Conservation (phyloP, 805 yeast species). For the Vanderwaltozyma polyspora region DNA sequence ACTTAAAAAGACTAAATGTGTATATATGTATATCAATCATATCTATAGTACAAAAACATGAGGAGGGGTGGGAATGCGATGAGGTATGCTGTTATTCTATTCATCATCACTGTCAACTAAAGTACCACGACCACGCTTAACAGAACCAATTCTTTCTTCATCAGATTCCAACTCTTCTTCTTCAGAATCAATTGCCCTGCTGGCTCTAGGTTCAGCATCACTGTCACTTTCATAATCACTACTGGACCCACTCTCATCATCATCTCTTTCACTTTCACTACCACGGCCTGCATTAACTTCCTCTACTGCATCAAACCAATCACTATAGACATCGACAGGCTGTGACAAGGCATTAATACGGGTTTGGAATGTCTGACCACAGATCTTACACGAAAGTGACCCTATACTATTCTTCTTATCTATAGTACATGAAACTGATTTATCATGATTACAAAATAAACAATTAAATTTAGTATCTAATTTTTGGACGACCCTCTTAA, state of each 20-base stretch:
- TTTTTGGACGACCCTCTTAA: conserved; percentile 62
- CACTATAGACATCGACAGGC: conserved; percentile 90
- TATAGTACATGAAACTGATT: conserved; percentile 74
- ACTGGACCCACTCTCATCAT: conserved; percentile 20
- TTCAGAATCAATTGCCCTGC: conserved; percentile 1
- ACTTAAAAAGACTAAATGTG: too few relatives aligned
- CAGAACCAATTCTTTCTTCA: conserved; percentile 10
- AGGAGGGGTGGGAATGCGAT: too few relatives aligned
- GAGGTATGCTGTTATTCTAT: too few relatives aligned
- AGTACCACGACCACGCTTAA: conserved; percentile 12
- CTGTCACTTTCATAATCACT: conserved; percentile 30
- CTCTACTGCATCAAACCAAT: conserved; percentile 96
- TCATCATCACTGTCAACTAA: conserved; percentile 18
- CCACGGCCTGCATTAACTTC: conserved; percentile 37
- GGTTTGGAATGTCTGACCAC: conserved; percentile 89
- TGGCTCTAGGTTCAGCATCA: conserved; percentile 17
- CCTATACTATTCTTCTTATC: conserved; percentile 85
- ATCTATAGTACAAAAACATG: too few relatives aligned
- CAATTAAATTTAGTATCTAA: conserved; percentile 81
- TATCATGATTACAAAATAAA: conserved; percentile 90
- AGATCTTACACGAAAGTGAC: conserved; percentile 74
- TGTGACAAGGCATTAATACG: conserved; percentile 67
- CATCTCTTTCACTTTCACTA: conserved; percentile 26
- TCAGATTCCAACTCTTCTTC: conserved; percentile 4
- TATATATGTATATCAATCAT: too few relatives aligned